Percentiles rank a stretch among this genome's conserved stretches.
Conservation (phyloP, 2,329 filamentous ascomycete genomes). For the Microdochium bolleyi region DNA sequence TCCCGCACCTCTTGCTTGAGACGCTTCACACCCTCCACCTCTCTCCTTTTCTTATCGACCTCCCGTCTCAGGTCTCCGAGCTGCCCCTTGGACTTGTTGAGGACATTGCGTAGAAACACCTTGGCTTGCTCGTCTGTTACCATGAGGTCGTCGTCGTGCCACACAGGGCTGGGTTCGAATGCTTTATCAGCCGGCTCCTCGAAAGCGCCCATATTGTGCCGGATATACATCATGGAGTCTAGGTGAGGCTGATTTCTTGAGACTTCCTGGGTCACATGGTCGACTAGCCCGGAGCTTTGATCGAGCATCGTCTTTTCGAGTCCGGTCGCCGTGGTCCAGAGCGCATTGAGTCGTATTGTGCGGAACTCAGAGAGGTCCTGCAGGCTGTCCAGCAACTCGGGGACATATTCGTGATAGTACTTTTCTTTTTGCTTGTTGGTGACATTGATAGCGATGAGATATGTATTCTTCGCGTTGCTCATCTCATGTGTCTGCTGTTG, state of each 20-base stretch:
- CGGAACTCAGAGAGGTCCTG: constrained; percentile 91
- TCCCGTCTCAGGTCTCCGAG: constrained; percentile 74
- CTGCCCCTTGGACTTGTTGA: constrained; percentile 83
- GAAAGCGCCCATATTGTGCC: constrained; percentile 78
- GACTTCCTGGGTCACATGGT: constrained; percentile 72
- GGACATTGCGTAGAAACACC: constrained; percentile 82
- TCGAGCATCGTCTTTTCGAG: constrained; percentile 75
- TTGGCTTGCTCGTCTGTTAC: constrained; percentile 81
- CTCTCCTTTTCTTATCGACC: constrained; percentile 75
- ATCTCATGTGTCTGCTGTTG: constrained; percentile 90
- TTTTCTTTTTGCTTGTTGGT: constrained; percentile 97
- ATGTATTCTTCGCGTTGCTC: constrained; percentile 98
- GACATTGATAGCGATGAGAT: constrained; percentile 90
- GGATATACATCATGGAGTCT: constrained; percentile 96
- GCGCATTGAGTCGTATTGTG: constrained; percentile 70
- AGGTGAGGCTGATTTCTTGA: constrained; percentile 79
- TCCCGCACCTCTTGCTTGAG: constrained; percentile 70
- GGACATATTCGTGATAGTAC: constrained; percentile 95
- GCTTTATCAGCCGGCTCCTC: constrained; percentile 76
- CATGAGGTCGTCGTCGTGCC: constrained; percentile 89
- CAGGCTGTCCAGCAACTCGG: constrained; percentile 84
- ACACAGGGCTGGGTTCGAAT: constrained; percentile 93
- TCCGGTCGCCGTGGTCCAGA: constrained; percentile 75
- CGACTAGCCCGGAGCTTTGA: constrained; percentile 63
- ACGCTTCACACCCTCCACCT: constrained; percentile 71